phyloP scores from a whole-genome alignment of 2,329 filamentous ascomycete genomes.

The Tolypocladium cylindrosporum region DNA sequence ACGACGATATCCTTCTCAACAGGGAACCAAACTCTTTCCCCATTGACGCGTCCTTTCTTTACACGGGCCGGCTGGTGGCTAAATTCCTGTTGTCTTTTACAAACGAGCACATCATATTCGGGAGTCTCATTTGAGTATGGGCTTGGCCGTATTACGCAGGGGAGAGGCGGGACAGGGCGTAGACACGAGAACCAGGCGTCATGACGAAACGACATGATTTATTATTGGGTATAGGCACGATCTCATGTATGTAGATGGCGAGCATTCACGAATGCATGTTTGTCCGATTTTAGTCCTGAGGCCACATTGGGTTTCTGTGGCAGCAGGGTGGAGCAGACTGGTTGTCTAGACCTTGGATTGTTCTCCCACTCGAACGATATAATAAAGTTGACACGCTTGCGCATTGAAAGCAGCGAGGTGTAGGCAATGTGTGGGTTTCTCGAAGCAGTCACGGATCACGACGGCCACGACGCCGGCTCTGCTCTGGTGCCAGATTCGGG shows the following conservation, averaged over 20 bases:
- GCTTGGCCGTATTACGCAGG: not conserved
- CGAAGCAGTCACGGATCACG: not conserved
- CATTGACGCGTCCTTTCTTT: conserved; percentile 37
- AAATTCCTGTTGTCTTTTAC: conserved; percentile 46
- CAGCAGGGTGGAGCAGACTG: conserved; percentile 57
- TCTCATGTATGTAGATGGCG: not conserved
- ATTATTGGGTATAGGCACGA: not conserved
- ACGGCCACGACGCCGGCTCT: not conserved
- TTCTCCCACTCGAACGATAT: conserved; percentile 53
- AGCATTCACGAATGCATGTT: conserved; percentile 28
- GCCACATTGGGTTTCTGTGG: conserved; percentile 43
- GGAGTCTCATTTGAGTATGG: conserved; percentile 11
- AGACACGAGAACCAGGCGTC: not conserved
- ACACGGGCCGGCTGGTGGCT: conserved; percentile 41
- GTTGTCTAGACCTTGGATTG: conserved; percentile 56
- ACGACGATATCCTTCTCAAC: conserved; percentile 35
- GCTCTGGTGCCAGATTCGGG: not conserved
- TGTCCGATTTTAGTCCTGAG: conserved; percentile 56
- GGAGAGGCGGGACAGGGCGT: not conserved
- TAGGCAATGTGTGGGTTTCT: conserved; percentile 48
- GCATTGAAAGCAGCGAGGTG: conserved; percentile 48
- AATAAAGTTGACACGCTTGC: conserved; percentile 48
- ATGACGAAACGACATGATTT: not conserved
- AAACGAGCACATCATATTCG: conserved; percentile 39
- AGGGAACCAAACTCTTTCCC: conserved; percentile 35